Percentiles rank a stretch among this genome's conserved stretches.
These are phyloP conservation scores for Xenoacremonium recifei DNA, from an alignment of 2,329 filamentous ascomycete species.

Conservation along the genomic window DNA sequence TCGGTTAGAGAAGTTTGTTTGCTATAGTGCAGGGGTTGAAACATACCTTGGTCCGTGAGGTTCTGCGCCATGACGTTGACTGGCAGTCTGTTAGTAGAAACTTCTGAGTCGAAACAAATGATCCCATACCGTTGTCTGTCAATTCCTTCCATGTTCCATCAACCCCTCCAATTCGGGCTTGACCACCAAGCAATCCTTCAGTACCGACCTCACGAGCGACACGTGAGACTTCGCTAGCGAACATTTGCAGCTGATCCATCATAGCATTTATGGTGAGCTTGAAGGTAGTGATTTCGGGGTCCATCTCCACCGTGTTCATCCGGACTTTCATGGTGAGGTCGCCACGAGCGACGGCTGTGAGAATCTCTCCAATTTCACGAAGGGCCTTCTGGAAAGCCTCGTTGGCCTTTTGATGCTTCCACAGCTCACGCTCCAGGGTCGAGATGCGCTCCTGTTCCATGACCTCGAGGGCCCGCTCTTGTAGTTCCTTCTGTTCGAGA, in stretches of 20 bases:
- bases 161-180: slow-evolving; percentile 90
- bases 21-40: slow-evolving; percentile 1
- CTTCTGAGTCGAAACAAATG: background rate
- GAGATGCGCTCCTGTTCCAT: slow-evolving; percentile 87
- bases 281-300: slow-evolving; percentile 96
- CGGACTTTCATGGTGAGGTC: slow-evolving; percentile 96
- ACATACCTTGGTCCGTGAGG: slow-evolving; percentile 68
- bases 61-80: slow-evolving; percentile 85
- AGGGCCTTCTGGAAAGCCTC: slow-evolving; percentile 97
- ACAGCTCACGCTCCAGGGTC: slow-evolving; percentile 85
- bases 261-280: slow-evolving; percentile 98
- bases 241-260: slow-evolving; percentile 97
- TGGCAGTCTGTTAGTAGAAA: slow-evolving; percentile 28
- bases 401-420: slow-evolving; percentile 97
- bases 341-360: slow-evolving; percentile 92
- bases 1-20: slow-evolving; percentile 7
- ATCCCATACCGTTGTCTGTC: slow-evolving; percentile 75
- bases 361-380: slow-evolving; percentile 94
- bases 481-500: slow-evolving; percentile 79
- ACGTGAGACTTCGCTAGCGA: slow-evolving; percentile 93
- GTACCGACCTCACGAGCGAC: slow-evolving; percentile 95
- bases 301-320: slow-evolving; percentile 94
- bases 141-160: slow-evolving; percentile 98
- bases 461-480: slow-evolving; percentile 76
- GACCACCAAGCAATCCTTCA: slow-evolving; percentile 88